phyloP scores from a whole-genome alignment of 495 filamentous ascomycete genomes.

The Halenospora varia region DNA sequence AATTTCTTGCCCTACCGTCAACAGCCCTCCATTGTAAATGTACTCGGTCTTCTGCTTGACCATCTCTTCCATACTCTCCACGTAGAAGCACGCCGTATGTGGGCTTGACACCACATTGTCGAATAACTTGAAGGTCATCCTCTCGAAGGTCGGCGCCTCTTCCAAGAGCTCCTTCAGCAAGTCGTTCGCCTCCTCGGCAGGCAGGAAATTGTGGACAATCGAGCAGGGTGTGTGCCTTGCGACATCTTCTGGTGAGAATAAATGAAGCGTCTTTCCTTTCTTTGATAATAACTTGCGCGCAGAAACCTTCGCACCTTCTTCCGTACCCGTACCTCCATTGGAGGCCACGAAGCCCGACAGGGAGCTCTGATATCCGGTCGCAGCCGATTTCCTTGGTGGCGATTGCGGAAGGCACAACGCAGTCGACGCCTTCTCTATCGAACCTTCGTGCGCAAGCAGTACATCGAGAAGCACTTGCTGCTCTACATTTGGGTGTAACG shows the following conservation, averaged over 20 bases:
- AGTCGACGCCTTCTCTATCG: constrained; percentile 58
- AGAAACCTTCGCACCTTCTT: too few species aligned
- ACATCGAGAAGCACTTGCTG: constrained; percentile 71
- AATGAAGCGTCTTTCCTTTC: constrained; percentile 77
- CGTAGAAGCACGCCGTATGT: constrained; percentile 78
- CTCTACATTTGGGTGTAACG: constrained; percentile 60
- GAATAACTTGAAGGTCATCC: constrained; percentile 78
- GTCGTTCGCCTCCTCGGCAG: constrained; percentile 60
- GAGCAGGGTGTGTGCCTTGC: constrained; percentile 80
- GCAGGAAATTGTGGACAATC: constrained; percentile 88
- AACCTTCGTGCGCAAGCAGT: constrained; percentile 72
- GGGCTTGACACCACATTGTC: constrained; percentile 77
- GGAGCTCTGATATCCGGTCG: constrained; percentile 53
- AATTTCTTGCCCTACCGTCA: constrained; percentile 42
- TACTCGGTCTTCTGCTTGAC: constrained; percentile 64
- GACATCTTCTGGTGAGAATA: constrained; percentile 76
- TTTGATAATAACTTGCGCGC: constrained; percentile 50
- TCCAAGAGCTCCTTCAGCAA: constrained; percentile 72
- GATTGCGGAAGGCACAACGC: constrained; percentile 36
- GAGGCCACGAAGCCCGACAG: constrained; percentile 48
- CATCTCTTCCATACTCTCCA: constrained; percentile 52
- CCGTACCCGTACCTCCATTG: constrained; percentile 16
- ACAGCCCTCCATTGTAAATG: constrained; percentile 71
- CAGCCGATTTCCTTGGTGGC: constrained; percentile 30
- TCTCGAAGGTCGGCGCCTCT: constrained; percentile 71